Evolutionary conservation across 768 basidiomycete species (phyloP).

Genomic region (Russula emetica): DNA sequence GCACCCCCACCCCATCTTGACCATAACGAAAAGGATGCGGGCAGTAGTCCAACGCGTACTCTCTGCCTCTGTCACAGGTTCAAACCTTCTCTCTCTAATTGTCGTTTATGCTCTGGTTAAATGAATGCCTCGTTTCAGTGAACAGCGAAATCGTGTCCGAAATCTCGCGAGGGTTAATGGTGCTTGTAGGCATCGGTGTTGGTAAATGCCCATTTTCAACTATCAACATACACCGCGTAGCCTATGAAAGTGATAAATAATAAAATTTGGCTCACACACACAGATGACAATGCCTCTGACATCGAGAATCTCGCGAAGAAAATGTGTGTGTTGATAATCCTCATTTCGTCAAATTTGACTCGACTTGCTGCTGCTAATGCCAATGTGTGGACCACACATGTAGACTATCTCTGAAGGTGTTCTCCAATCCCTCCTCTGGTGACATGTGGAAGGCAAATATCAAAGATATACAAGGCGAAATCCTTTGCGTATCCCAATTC

Average conservation of each 20-base stretch:
- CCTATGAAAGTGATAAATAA: constrained; percentile 13
- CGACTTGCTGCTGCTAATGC: not conserved
- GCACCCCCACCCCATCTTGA: not conserved
- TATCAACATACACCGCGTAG: not conserved
- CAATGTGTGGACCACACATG: not conserved
- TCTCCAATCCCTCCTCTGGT: constrained; percentile 52
- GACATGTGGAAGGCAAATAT: constrained; percentile 86
- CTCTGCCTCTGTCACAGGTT: constrained; percentile 81
- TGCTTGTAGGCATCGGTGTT: constrained; percentile 83
- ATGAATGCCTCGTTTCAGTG: constrained; percentile 46
- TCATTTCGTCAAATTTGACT: not conserved
- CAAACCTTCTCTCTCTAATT: constrained; percentile 22
- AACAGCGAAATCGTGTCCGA: constrained; percentile 73
- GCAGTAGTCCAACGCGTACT: constrained; percentile 82
- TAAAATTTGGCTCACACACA: constrained; percentile 19
- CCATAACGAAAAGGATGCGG: constrained; percentile 50
- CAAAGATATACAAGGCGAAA: constrained; percentile 82
- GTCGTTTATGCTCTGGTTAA: not conserved
- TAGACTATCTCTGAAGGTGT: constrained; percentile 71
- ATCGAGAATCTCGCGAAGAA: constrained; percentile 71
- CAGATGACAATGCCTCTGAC: constrained; percentile 81
- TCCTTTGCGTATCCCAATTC: constrained; percentile 94
- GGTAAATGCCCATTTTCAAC: constrained; percentile 44
- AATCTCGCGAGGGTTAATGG: constrained; percentile 83
- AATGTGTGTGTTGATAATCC: constrained; percentile 54